These are phyloP conservation scores for Medicago lupulina DNA, from an alignment of 306 rosid genomes.

Conservation along the genomic window DNA sequence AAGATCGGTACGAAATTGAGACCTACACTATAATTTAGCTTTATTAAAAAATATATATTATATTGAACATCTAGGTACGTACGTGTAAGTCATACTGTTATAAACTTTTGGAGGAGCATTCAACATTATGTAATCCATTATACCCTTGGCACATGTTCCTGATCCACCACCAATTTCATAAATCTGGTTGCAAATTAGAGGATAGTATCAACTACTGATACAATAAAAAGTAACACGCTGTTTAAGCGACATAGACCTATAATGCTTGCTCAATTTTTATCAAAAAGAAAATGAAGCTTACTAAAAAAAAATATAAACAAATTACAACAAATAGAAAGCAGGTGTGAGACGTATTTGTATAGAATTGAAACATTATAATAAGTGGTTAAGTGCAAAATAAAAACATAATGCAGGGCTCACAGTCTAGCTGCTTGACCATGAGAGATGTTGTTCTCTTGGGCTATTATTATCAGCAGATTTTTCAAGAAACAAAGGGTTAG, in stretches of 20 bases:
- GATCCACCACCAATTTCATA: constrained; percentile 99
- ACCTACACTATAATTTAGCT: constrained; percentile 27
- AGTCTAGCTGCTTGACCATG: constrained; percentile 13
- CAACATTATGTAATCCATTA: constrained; percentile 95
- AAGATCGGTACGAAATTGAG: neutral
- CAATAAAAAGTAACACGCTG: constrained; percentile 32
- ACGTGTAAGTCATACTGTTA: constrained; percentile 88
- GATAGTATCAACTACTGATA: constrained; percentile 47
- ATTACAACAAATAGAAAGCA: constrained; percentile 2
- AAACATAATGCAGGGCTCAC: constrained; percentile 25
- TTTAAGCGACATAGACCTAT: constrained; percentile 28
- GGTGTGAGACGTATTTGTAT: constrained; percentile 3
- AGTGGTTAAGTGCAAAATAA: constrained; percentile 24
- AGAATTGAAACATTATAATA: constrained; percentile 34
- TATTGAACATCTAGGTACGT: constrained; percentile 52
- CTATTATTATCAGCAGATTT: constrained; percentile 21
- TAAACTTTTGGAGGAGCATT: constrained; percentile 90
- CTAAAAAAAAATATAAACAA: constrained; percentile 16
- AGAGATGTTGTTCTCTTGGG: constrained; percentile 19
- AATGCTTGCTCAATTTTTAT: constrained; percentile 10
- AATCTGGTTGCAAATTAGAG: constrained; percentile 72
- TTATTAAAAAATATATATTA: constrained; percentile 40
- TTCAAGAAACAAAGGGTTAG: constrained; percentile 14
- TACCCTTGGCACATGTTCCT: constrained; percentile 98
- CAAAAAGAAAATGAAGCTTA: constrained; percentile 11